Evolutionary conservation across 352 stramenopile species (phyloP).

Genomic region (Aphanomyces stellatus): DNA sequence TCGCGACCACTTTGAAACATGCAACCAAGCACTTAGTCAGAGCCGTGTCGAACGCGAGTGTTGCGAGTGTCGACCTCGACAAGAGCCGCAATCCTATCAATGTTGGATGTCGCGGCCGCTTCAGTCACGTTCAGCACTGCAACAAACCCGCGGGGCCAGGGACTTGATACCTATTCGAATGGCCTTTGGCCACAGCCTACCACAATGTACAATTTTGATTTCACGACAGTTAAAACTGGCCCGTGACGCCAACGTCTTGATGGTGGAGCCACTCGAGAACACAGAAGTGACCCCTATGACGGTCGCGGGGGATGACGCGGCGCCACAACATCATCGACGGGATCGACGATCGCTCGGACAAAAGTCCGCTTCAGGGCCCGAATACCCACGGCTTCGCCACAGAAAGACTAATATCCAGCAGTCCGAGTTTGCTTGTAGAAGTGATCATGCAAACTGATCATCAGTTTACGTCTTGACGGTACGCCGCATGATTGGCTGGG

Average conservation of each 20-base stretch:
- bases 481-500: too few species aligned
- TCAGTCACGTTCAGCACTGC: too few species aligned
- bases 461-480: too few species aligned
- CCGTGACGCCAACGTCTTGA: background rate
- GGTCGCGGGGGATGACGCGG: background rate
- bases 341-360: too few species aligned
- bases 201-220: background rate
- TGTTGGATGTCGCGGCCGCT: background rate
- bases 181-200: background rate
- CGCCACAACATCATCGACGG: too few species aligned
- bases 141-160: too few species aligned
- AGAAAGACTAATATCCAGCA: too few species aligned
- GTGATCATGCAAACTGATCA: too few species aligned
- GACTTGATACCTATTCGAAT: too few species aligned
- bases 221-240: background rate
- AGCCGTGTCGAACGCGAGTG: background rate
- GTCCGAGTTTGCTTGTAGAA: too few species aligned
- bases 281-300: background rate
- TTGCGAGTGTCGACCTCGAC: background rate
- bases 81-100: background rate
- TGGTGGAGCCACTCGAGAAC: background rate
- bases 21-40: background rate
- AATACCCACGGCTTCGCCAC: too few species aligned
- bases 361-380: too few species aligned
- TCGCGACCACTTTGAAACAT: background rate